These are phyloP conservation scores for Pseudoperonospora humuli DNA, from an alignment of 352 stramenopile genomes.

Conservation along the genomic window DNA sequence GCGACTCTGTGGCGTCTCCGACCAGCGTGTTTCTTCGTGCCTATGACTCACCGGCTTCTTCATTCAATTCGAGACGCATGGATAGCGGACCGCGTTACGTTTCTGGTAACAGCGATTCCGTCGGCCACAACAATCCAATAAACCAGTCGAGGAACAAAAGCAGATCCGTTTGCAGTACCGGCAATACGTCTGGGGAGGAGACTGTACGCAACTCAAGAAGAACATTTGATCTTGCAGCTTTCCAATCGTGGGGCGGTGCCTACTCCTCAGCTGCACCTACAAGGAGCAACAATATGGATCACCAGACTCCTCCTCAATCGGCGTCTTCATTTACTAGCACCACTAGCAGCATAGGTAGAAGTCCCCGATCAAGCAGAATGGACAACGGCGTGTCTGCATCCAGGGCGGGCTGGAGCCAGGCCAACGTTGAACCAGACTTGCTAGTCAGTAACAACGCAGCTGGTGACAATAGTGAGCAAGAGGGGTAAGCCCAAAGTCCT, in stretches of 20 bases:
- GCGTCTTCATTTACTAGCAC: constrained; percentile 23
- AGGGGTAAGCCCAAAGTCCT: constrained; percentile 19
- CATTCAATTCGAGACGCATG: constrained; percentile 1
- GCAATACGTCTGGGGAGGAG: constrained; percentile 23
- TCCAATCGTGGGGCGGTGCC: constrained; percentile 25
- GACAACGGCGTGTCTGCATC: constrained; percentile 13
- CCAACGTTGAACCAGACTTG: constrained; percentile 17
- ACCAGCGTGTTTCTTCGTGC: constrained; percentile 57
- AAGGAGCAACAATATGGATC: constrained; percentile 8
- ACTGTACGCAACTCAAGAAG: constrained; percentile 23
- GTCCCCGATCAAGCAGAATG: constrained; percentile 15
- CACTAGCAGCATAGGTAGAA: constrained; percentile 18
- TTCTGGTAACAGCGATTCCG: constrained; percentile 7
- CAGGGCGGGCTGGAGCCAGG: constrained; percentile 37
- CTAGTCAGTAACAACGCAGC: constrained; percentile 6
- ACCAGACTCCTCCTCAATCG: constrained; percentile 10
- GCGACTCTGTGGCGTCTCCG: constrained; percentile 26
- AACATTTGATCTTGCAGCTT: constrained; percentile 50
- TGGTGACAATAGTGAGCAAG: constrained; percentile 10
- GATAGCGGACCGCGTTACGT: constrained; percentile 6
- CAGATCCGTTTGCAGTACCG: constrained; percentile 13
- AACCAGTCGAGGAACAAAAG: constrained; percentile 11
- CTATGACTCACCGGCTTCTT: constrained; percentile 53
- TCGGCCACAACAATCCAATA: constrained; percentile 12
- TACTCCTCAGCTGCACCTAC: constrained; percentile 3